Evolutionary conservation across 768 basidiomycete genomes (phyloP), one percentile per base, ranked within the genome.

Genomic region (Boletus reticulatus): DNA sequence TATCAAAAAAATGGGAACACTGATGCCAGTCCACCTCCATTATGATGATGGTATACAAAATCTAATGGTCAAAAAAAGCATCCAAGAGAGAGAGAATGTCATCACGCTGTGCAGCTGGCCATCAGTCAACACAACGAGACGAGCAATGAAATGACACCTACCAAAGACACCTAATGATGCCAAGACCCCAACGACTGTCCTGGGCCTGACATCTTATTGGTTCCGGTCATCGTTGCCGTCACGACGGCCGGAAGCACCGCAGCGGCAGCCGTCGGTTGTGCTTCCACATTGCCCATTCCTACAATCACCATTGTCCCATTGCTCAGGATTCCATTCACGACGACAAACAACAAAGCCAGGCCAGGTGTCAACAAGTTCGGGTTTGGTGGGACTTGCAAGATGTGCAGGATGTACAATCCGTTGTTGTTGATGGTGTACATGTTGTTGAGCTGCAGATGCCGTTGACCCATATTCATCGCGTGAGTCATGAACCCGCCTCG

Each of bases 321-420:
- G 50, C 85, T 87, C 3, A 94, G 95, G 14, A 97, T 83, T 38
- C 92, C 94, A 59, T 87, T 79, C 58, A 98, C 81, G 36, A 84
- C 88, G 55, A 95, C 89, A 65, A 84, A 97, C 57, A 95, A 56
- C 59, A 94, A 76, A 0, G 83, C 89, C 9, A 95, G 94, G 6
- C 95, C 95, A 6, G 96, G 95, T 63, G 89, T 87, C 76, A 97
- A 82, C 64, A 98, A 63, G 67, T 91, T 88, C 11, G 94, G 76
- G 72, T 90, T 93, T 0, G 92, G 89, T 0, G 92, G 92, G 9
- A 84, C 78, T 67, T 95, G 94, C 2, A 88, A 74, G 43, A 92
- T 88, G 70, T 95, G 87, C 4, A 97, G 74, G 10, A 80, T 82
- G 60, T 92, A 85, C 17, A 86, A 83, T 19, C 89, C 88, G 59